A percentile compares a stretch with the other conserved stretches of the same genome.
Evolutionary conservation across 345 rosid genomes (phyloP).

Genomic region (Rhizophora apiculata): DNA sequence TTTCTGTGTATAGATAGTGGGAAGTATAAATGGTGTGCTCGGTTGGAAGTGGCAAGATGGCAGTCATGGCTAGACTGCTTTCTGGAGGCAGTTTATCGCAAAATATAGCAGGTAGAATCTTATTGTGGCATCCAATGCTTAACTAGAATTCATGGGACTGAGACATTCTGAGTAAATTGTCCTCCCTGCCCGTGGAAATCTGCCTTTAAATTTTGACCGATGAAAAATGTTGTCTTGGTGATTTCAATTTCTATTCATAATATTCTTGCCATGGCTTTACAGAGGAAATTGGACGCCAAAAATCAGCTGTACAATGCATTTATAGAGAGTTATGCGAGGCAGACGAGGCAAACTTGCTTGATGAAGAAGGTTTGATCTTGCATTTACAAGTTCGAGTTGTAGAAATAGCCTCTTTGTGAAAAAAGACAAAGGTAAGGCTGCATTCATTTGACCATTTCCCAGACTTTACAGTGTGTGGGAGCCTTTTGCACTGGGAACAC

Average conservation of each 20-base stretch:
- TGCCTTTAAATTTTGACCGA: neutral
- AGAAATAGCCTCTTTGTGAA: no score
- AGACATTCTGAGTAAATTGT: no score
- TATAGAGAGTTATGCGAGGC: slow-evolving; percentile 45
- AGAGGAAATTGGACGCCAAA: slow-evolving; percentile 43
- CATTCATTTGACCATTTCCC: neutral
- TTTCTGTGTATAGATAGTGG: slow-evolving; percentile 15
- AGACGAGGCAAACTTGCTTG: slow-evolving; percentile 62
- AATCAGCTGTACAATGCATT: slow-evolving; percentile 37
- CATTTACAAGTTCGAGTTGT: no score
- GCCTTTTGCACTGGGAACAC: no score
- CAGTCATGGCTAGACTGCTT: slow-evolving; percentile 56
- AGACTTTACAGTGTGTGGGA: no score
- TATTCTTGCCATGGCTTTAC: slow-evolving; percentile 8
- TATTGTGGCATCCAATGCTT: no score
- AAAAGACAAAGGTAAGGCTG: no score
- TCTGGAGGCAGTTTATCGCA: slow-evolving; percentile 39
- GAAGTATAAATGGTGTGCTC: slow-evolving; percentile 50
- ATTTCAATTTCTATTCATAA: slow-evolving; percentile 1
- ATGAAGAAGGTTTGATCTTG: slow-evolving; percentile 50
- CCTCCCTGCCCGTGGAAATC: no score
- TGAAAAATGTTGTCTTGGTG: neutral
- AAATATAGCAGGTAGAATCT: slow-evolving; percentile 25
- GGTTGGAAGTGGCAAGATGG: slow-evolving; percentile 55
- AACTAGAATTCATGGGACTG: neutral